Evolutionary conservation across 192 early-diverging fungal genomes (phyloP), one percentile per base, ranked within the genome.

Genomic region (Cladochytrium replicatum): DNA sequence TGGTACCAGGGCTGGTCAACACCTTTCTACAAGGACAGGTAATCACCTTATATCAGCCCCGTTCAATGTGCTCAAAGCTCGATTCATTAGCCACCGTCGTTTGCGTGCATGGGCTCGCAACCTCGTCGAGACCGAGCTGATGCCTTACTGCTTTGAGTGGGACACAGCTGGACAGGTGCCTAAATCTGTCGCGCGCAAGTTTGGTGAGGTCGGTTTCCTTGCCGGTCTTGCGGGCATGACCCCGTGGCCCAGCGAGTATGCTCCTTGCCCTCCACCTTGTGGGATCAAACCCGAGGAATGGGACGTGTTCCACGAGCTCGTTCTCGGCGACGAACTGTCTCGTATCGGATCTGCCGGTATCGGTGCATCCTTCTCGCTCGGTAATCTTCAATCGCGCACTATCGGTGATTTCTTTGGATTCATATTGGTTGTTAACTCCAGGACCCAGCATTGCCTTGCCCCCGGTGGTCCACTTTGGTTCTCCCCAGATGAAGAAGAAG

Each of bases 11-110:
- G 78, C 43, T 81, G 64, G 61, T 54, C 56, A 31, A 75, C 71
- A 38, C 87, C 87, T 19, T 90, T 82, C 71, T 90, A 90, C 74
- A 85, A 80, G 28, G 81, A 86, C 88, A 90, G 65, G 62, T 80
- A 3, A 54, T 27, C 24, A n/a, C n/a, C n/a, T n/a, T n/a, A n/a
- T n/a, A n/a, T n/a, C n/a, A n/a, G n/a, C n/a, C n/a, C n/a, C n/a
- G n/a, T n/a, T n/a, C n/a, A n/a, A n/a, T n/a, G n/a, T n/a, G n/a
- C n/a, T n/a, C n/a, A n/a, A n/a, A n/a, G n/a, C n/a, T n/a, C n/a
- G n/a, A n/a, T n/a, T n/a, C n/a, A n/a, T n/a, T n/a, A n/a, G n/a
- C 0, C 85, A 87, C 66, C 56, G 69, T 8, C 50, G 69, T 9
- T 29, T 85, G 19, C 71, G 82, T 25, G 63, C 61, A 19, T 63